Evolutionary conservation across 139 green algal genomes (phyloP).

Genomic region (Chlamydomonas incerta): DNA sequence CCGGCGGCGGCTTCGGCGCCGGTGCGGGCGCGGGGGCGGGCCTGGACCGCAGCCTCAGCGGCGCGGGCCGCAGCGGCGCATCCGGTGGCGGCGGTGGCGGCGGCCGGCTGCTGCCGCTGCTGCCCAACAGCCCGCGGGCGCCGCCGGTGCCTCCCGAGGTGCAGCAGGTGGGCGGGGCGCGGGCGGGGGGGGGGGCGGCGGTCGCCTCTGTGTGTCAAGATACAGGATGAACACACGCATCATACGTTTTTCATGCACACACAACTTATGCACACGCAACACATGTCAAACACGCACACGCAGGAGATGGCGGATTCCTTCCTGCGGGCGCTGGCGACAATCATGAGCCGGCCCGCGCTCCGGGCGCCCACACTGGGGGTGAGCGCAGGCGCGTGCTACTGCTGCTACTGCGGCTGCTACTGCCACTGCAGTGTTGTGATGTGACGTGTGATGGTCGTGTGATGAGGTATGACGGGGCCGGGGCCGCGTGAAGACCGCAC

Average conservation of each 20-base stretch:
- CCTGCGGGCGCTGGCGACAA: not conserved
- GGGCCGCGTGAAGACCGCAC: no score
- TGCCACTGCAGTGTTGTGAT: no score
- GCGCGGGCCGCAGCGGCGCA: not conserved
- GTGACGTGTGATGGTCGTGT: no score
- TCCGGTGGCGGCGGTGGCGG: not conserved
- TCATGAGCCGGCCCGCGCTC: conserved; percentile 23
- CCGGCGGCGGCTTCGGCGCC: no score
- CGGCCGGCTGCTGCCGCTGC: no score
- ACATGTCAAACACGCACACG: no score
- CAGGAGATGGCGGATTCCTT: conserved; percentile 35
- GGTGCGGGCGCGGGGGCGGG: no score
- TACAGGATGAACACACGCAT: not conserved
- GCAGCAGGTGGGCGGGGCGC: not conserved
- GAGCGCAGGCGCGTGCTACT: not conserved
- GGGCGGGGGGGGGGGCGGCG: not conserved
- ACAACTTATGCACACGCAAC: no score
- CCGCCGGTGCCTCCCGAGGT: not conserved
- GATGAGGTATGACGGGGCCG: no score
- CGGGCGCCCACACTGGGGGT: conserved; percentile 28
- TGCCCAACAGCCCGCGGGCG: not conserved
- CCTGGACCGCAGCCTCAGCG: no score
- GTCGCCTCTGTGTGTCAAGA: not conserved
- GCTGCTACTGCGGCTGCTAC: no score
- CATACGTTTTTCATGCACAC: not conserved